phyloP scores from a whole-genome alignment of 2,329 filamentous ascomycete genomes.

The Arthrobotrys sphaeroides region DNA sequence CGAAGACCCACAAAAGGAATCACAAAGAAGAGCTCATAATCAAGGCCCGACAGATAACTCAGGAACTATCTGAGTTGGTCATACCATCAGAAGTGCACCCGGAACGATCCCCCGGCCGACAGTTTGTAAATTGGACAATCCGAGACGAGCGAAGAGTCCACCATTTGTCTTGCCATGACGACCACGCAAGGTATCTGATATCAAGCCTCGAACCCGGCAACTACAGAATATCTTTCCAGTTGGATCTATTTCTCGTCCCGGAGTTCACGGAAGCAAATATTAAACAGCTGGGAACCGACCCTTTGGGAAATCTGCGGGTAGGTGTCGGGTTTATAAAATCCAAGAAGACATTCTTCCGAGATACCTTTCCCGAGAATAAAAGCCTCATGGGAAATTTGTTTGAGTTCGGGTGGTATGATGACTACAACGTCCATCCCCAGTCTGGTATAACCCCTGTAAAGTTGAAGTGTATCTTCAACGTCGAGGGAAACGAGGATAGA shows the following conservation, averaged over 20 bases:
- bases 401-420: conserved; percentile 36
- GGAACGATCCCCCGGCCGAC: conserved; percentile 31
- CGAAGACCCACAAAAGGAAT: conserved; percentile 24
- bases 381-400: conserved; percentile 17
- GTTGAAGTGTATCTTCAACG: conserved; percentile 40
- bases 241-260: conserved; percentile 30
- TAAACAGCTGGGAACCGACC: conserved; percentile 25
- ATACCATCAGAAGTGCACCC: conserved; percentile 46
- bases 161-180: conserved; percentile 40
- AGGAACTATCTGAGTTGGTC: conserved; percentile 27
- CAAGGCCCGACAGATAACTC: conserved; percentile 43
- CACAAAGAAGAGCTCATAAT: conserved; percentile 49
- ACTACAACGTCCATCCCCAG: conserved; percentile 28
- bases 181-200: conserved; percentile 41
- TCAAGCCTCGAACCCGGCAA: conserved; percentile 44
- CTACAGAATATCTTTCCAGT: conserved; percentile 38
- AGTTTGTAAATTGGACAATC: conserved; percentile 42
- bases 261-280: conserved; percentile 25
- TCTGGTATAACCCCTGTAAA: conserved; percentile 6
- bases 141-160: conserved; percentile 36
- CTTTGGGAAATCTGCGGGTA: conserved; percentile 25
- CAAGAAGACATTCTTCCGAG: conserved; percentile 38
- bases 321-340: conserved; percentile 38
- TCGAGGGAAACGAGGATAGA: conserved; percentile 28
- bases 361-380: conserved; percentile 28